Evolutionary conservation across 2,329 filamentous ascomycete genomes (phyloP).

Genomic region (Fulvia fulva): DNA sequence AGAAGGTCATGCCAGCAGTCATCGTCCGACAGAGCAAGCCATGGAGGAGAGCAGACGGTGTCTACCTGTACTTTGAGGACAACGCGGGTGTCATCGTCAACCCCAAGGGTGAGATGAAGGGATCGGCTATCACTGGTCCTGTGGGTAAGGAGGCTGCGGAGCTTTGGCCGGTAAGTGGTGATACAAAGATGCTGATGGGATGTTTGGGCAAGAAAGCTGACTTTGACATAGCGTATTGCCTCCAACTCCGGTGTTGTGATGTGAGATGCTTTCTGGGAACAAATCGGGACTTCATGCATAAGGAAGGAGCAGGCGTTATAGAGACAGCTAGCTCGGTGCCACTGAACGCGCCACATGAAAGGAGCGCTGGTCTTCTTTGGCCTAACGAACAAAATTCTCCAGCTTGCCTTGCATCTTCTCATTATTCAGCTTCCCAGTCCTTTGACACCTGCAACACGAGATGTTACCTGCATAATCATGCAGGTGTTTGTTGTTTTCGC

Average conservation of each 20-base stretch:
- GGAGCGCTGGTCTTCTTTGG: not conserved
- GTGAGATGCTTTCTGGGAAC: constrained; percentile 55
- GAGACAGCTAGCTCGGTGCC: not conserved
- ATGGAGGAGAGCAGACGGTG: constrained; percentile 96
- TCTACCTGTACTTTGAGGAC: constrained; percentile 99
- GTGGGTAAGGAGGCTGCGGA: constrained; percentile 99
- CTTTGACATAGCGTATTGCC: constrained; percentile 76
- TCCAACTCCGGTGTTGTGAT: constrained; percentile 99
- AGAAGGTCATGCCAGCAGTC: constrained; percentile 99
- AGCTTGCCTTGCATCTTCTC: not conserved
- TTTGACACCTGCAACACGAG: too few relatives aligned
- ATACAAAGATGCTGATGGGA: not conserved
- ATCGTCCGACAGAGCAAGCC: constrained; percentile 99
- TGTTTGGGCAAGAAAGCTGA: constrained; percentile 3
- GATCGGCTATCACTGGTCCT: constrained; percentile 96
- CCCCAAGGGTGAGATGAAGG: constrained; percentile 99
- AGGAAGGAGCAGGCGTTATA: constrained; percentile 20
- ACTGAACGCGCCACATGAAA: not conserved
- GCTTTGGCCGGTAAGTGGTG: constrained; percentile 86
- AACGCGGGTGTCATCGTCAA: constrained; percentile 99
- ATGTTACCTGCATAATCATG: too few relatives aligned
- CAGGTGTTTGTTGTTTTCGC: too few relatives aligned
- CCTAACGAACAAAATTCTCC: not conserved
- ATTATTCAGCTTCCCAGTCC: not conserved
- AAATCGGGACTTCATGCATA: constrained; percentile 20